Base-by-base conservation (phyloP, 83 land plant genomes). In the Picea abies region DNA sequence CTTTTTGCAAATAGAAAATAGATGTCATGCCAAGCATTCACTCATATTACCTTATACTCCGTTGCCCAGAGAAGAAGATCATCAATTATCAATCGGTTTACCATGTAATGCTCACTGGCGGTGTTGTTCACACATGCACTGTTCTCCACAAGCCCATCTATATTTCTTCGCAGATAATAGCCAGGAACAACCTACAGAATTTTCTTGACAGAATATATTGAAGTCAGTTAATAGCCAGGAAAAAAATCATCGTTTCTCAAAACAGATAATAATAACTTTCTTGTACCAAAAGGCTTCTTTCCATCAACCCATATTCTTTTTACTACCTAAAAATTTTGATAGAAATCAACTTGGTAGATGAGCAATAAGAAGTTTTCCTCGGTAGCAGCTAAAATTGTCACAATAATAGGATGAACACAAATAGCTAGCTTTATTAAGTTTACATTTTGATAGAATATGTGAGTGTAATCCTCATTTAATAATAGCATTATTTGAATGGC, bases 81-180 rank as follows among this genome's bases (percentile, higher is more conserved):
- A 85, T 97, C 99, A 84, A 95, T 69, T 87, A 97, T 95, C 79
- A 97, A 72, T 15, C 98, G 91, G 39, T 97, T 98, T 78, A 94
- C 92, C 98, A 97, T 97, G 79, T 88, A 91, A 86, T 95, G 93
- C 87, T 97, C 99, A 88, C 95, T 92, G 37, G 99, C 99, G 37
- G 98, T 97, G 79, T 97, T 97, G 82, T 97, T 97, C 64, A 85
- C 81, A 63, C 98, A 94, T 56, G 99, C 86, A 84, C 99, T 97
- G 70, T 97, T 78, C 88, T 97, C 98, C 80, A 97, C 87, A 29
- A 47, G 79, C 10, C 99, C 99, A 85, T 97, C 95, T 76, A 58
- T 77, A 76, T 91, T 91, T 80, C 93, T 90, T 80, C 99, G 90
- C 20, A 97, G 85, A 82, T 91, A 97, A 82, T 97, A 97, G 60